Evolutionary conservation across 352 stramenopile genomes (phyloP), one percentile per base, ranked within the genome.

Genomic region (Phytophthora ramorum): DNA sequence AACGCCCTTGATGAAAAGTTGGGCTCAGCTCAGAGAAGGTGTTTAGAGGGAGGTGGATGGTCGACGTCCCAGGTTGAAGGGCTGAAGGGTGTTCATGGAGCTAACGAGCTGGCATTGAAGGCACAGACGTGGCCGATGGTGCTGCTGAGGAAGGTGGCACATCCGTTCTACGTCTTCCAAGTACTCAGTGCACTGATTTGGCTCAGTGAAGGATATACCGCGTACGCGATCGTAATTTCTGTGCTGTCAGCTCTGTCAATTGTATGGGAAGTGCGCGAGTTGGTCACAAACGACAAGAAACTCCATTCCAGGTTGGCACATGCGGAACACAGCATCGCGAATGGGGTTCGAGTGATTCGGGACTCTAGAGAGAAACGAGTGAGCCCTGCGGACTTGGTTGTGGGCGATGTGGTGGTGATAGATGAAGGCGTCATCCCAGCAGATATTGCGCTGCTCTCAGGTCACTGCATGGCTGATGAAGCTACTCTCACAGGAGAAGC

Each of bases 141-240:
- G 47, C 67, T 94, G 7, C 56, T 93, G 9, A 76, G 81, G 35
- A 92, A 92, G 48, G 68, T 93, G 13, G 44, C 91, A 16, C 86
- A 94, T 24, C 86, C 86, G 50, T 94, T 93, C 65, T 94, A 94
- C 64, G 62, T 94, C 16, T 92, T 94, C 59, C 86, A 94, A 56
- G 62, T 91, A 14, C 48, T 79, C 19, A 91, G 84, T 30, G 81
- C 79, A 7, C 17, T 88, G 32, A 74, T 95, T 47, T 95, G 87
- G 87, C 58, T 93, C 37, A 79, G 67, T 46, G 81, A 93, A 61
- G 62, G 46, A 7, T 95, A 95, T 55, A 82, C 63, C 28, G 83
- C 79, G 3, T 95, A 95, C 57, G 77, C 86, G 19, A 54, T 88
- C 24, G 62, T 91, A 13, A 89, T 95, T 50, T 38, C 89, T 10